Evolutionary conservation across 352 stramenopile genomes (phyloP), one percentile per base, ranked within the genome.

Genomic region (Phytophthora pseudosyringae): DNA sequence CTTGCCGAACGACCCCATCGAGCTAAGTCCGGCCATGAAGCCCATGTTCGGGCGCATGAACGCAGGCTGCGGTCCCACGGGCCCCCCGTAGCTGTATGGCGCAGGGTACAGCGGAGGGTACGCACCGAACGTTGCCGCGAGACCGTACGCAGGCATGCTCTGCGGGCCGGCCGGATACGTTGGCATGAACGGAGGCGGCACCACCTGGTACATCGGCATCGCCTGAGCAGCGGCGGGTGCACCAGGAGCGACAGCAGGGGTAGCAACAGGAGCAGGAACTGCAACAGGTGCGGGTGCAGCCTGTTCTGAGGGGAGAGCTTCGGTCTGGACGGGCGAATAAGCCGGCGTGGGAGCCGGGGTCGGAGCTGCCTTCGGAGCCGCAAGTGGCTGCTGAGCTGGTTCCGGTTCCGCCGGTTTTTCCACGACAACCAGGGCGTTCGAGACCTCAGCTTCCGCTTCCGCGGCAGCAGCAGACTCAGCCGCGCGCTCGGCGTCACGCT

Each of bases 391-490:
- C 31, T 51, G 35, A 33, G 32, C 29, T 61, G 63, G 35, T 62
- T 67, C 16, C 36, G 43, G 21, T 16, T 71, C 47, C 18, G 9
- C 38, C 5, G 66, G 29, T 3, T 64, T 72, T 29, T 89, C 76
- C 16, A 89, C 76, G 1, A 87, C 61, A 32, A 89, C 80, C 18
- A 89, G 53, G 7, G 78, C 80, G 18, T 66, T 82, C 10, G 78
- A 86, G 36, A 83, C 47, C 11, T 82, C 73, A 16, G 43, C 15
- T 56, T 65, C 52, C 25, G 69, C 45, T 11, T 59, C 15, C 5
- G 59, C 52, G 11, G 56, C 61, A 28, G 61, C 58, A 49, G 56
- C 31, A 13, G 44, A 52, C n/a, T 61, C 58, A 5, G 53, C 57
- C 15, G 57, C 47, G 35, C 45, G 67, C n/a, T 69, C 55, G 8